Evolutionary conservation across 768 basidiomycete species (phyloP).

Genomic region (Cystofilobasidium ferigula): DNA sequence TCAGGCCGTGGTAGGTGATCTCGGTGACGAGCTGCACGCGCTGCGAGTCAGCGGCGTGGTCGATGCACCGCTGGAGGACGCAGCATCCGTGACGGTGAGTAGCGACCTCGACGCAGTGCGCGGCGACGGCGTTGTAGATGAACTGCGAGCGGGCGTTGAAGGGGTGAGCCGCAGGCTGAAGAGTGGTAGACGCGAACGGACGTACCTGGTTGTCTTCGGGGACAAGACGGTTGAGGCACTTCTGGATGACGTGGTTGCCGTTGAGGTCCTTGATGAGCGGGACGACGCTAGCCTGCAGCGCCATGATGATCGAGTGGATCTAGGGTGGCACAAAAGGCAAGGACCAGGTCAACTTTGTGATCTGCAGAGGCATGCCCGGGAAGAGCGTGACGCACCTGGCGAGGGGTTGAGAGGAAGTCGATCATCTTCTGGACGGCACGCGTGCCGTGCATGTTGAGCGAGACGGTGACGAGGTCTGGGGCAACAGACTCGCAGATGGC

Average conservation of each 20-base stretch:
- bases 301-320: slow-evolving; percentile 93
- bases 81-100: slow-evolving; percentile 83
- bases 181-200: not conserved
- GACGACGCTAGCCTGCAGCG: slow-evolving; percentile 92
- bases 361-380: no score
- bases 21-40: slow-evolving; percentile 93
- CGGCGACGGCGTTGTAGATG: slow-evolving; percentile 98
- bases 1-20: slow-evolving; percentile 96
- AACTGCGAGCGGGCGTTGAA: slow-evolving; percentile 90
- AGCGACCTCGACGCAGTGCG: slow-evolving; percentile 97
- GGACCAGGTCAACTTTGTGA: slow-evolving; percentile 23
- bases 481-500: slow-evolving; percentile 95
- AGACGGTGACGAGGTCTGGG: slow-evolving; percentile 93
- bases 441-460: slow-evolving; percentile 98
- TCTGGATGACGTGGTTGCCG: slow-evolving; percentile 70
- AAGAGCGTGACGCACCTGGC: slow-evolving; percentile 57
- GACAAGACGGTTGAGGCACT: slow-evolving; percentile 93
- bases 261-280: slow-evolving; percentile 87
- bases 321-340: slow-evolving; percentile 48
- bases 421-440: slow-evolving; percentile 99
- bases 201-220: slow-evolving; percentile 94
- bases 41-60: slow-evolving; percentile 92
- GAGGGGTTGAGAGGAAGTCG: slow-evolving; percentile 87
- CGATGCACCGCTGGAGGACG: slow-evolving; percentile 93
- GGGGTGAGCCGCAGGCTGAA: slow-evolving; percentile 49